Base-by-base conservation (phyloP, 345 rosid species). In the Jatropha curcas region DNA sequence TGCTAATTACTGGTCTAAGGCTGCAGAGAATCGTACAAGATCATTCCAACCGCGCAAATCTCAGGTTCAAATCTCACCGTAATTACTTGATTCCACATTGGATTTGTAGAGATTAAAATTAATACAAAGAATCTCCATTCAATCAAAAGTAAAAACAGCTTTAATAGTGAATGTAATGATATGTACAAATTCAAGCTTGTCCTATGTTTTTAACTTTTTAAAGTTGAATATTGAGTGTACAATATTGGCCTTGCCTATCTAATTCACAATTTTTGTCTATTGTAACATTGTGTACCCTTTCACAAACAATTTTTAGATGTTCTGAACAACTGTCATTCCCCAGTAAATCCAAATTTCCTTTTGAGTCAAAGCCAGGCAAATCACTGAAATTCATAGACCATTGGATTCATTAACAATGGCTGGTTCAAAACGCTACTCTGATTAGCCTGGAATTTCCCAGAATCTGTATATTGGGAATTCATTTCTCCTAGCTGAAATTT, bases 361-460 rank as follows among this genome's bases (percentile, higher is more conserved):
- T 0, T 37, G 46, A 34, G 65, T 71, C 72, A 61, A 43, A 53
- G 45, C 33, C 71, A 58, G 25, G 28, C 31, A 62, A 58, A 64
- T 83, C 82, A 77, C 56, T 80, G 81, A 72, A 84, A 82, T 60
- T 78, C 79, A 68, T 74, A 78, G 34, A 35, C 57, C 72, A 56
- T 33, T 39, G 86, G 84, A 63, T 82, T 78, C 72, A 59, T 60
- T 67, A 48, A 56, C 22, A 71, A 5, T 35, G 74, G 76, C 72
- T 85, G 86, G 50, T 81, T 75, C n/a, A 72, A 67, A 30, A 41
- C 25, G 76, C 77, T 41, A 58, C 51, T 53, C 46, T 66, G 90
- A 74, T 69, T 82, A 66, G 74, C 71, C 81, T 82, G 91, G 72
- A 84, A 73, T 65, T 85, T 86, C 10, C 76, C 88, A 43, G 69